phyloP scores from a whole-genome alignment of 129 eudicot genomes.

The Escallonia rubra region DNA sequence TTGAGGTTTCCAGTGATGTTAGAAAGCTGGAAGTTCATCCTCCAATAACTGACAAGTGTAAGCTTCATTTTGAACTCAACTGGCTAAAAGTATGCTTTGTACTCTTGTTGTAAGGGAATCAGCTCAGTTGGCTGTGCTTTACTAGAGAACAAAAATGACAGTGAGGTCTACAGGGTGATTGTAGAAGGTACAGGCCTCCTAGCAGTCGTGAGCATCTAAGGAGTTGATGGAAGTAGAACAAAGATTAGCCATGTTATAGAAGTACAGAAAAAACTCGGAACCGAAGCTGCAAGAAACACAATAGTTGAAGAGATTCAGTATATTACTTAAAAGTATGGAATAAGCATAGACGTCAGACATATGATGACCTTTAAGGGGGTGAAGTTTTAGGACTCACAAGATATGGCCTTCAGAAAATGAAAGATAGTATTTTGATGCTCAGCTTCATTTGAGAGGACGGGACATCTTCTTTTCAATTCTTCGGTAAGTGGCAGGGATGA shows the following conservation, averaged over 20 bases:
- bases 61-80: slow-evolving; percentile 71
- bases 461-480: slow-evolving; percentile 88
- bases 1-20: slow-evolving; percentile 47
- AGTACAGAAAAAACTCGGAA: slow-evolving; percentile 68
- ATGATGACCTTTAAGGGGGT: slow-evolving; percentile 94
- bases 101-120: slow-evolving; percentile 84
- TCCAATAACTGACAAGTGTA: slow-evolving; percentile 44
- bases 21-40: slow-evolving; percentile 52
- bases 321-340: slow-evolving; percentile 68
- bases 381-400: slow-evolving; percentile 87
- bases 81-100: slow-evolving; percentile 59
- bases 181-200: slow-evolving; percentile 86
- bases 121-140: slow-evolving; percentile 78
- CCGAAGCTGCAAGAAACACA: slow-evolving; percentile 78
- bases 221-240: slow-evolving; percentile 63
- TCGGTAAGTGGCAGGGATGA: slow-evolving; percentile 82
- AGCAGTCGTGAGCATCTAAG: slow-evolving; percentile 81
- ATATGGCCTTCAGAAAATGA: slow-evolving; percentile 83
- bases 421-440: slow-evolving; percentile 81
- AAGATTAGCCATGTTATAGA: slow-evolving; percentile 74
- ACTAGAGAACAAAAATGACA: slow-evolving; percentile 30
- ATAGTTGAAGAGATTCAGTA: slow-evolving; percentile 71
- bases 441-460: slow-evolving; percentile 91
- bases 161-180: slow-evolving; percentile 44
- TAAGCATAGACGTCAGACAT: slow-evolving; percentile 83